Evolutionary conservation across 2,329 filamentous ascomycete species (phyloP), one percentile per base, ranked within the genome.

Genomic region (Bipolaris victoriae): DNA sequence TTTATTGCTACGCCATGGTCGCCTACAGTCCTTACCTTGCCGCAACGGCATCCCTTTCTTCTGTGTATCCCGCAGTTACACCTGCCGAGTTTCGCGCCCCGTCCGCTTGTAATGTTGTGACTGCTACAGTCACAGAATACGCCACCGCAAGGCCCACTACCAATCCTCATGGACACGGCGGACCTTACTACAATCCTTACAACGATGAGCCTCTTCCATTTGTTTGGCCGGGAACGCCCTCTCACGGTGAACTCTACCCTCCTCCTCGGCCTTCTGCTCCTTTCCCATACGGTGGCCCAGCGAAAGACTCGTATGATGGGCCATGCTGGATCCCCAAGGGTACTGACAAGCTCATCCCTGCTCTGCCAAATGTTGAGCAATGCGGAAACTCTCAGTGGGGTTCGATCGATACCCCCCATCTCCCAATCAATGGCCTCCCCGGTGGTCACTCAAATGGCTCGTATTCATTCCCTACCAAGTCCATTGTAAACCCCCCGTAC

Each of bases 381-480:
- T 71, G 69, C 49, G 71, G 71, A 3, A 63, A 70, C 41, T 72
- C 69, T 2, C 52, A 65, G 15, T 74, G 71, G 71, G 71, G 71
- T 3, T 52, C 65, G 10, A 61, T 72, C 29, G 63, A 70, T 16
- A 67, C 60, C 33, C 71, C 71, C 36, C 65, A 62, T 55, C 62
- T 74, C 33, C 63, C 68, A 5, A 33, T 65, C 15, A 45, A 48
- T 46, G 66, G 66, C 9, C 57, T 71, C 18, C 63, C 65, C 3
- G 52, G 57, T 18, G 51, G 44, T 6, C 52, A 62, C 15, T 52
- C 49, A 16, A 41, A 63, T 36, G 15, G 46, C 24, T 39, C 60
- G 18, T 41, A 26, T 45, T 57, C 43, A 20, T 31, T n/a, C 26
- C 5, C 26, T 11, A 46, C 46, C 47, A 29, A 45, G 26, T 7